Conservation (phyloP, 306 rosid species). For the Abrus precatorius region DNA sequence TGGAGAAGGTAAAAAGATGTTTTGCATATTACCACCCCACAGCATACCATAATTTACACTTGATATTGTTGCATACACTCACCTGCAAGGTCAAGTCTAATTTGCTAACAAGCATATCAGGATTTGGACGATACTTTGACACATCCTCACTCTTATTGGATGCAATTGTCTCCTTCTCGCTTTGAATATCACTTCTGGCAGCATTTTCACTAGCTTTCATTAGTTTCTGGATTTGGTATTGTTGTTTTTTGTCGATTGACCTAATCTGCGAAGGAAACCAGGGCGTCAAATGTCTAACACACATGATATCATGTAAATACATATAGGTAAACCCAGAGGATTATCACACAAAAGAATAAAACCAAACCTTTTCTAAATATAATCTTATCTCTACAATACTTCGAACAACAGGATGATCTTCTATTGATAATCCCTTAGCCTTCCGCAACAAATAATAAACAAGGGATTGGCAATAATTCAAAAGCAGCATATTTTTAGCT, state of each 20-base stretch:
- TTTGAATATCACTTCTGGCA: slow-evolving; percentile 49
- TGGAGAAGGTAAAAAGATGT: not conserved
- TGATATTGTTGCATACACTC: slow-evolving; percentile 28
- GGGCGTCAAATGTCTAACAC: slow-evolving; percentile 34
- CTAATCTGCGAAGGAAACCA: slow-evolving; percentile 66
- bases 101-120: slow-evolving; percentile 74
- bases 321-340: not conserved
- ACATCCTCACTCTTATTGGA: slow-evolving; percentile 61
- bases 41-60: not conserved
- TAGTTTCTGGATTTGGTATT: slow-evolving; percentile 90
- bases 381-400: slow-evolving; percentile 85
- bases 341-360: slow-evolving; percentile 30
- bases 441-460: slow-evolving; percentile 84
- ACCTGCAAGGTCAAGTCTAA: slow-evolving; percentile 60
- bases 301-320: not conserved
- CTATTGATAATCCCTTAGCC: slow-evolving; percentile 77
- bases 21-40: slow-evolving; percentile 21
- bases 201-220: slow-evolving; percentile 61
- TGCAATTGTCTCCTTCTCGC: slow-evolving; percentile 56
- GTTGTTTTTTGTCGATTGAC: slow-evolving; percentile 87
- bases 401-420: slow-evolving; percentile 77
- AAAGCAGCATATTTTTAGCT: slow-evolving; percentile 82
- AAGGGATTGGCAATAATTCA: slow-evolving; percentile 85
- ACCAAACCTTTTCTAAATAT: slow-evolving; percentile 82
- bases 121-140: slow-evolving; percentile 85